Base-by-base conservation (phyloP, 495 filamentous ascomycete species). In the Diplogelasinospora grovesii region DNA sequence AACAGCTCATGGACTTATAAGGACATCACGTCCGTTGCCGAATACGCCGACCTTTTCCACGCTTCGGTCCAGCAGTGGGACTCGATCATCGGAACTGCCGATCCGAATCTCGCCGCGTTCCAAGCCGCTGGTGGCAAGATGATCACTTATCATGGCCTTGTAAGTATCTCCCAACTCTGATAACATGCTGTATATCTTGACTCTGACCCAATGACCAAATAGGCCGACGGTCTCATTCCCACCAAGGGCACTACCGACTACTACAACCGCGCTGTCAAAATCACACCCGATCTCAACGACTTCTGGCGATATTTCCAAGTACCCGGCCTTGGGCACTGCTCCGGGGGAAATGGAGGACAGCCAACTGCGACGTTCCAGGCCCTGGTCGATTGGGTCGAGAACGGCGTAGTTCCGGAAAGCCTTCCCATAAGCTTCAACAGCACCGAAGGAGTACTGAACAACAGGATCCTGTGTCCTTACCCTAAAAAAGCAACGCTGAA, bases 101-200 rank as follows among this genome's bases (percentile, higher is more conserved):
- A 70, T 25, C 57, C 69, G 1, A 55, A 75, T 49, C 55, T 75
- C 8, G 53, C 51, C 0, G 50, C 34, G 10, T 68, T 73, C 35
- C 44, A 46, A 3, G 26, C 46, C 5, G 33, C 48, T 5, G 68
- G 70, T 0, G 63, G 64, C 8, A 72, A 71, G 41, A 42, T 75
- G 28, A 53, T 75, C 21, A 61, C 53, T 3, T 71, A 59, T 52
- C 67, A 73, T 36, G 71, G 69, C 1, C 15, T 58, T 13, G 59
- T 71, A 48, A 68, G 35, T 24, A 36, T 20, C 27, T 10, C 10
- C 13, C 35, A 15, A 7, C n/a, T 23, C 2, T 14, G 18, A 6
- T 14, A 23, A 13, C 15, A 10, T 16, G 32, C 30, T 16, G 23
- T 23, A 3, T n/a, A 11, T n/a, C 19, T 4, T 23, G n/a, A n/a